Evolutionary conservation across 768 basidiomycete genomes (phyloP).

Genomic region (Clitopilus hobsonii): DNA sequence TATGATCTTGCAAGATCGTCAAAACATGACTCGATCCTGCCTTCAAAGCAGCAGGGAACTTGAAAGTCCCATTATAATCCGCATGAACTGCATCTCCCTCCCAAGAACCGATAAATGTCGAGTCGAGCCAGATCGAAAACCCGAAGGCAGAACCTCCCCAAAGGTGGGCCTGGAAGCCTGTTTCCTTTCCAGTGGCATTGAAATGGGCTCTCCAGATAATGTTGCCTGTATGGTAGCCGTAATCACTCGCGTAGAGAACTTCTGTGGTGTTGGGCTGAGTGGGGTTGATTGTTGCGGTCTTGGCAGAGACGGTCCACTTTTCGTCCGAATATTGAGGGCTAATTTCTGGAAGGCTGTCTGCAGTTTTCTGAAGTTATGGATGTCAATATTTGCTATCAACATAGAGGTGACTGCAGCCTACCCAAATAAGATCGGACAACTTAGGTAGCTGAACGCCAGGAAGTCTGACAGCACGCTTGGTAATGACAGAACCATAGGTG

Average conservation of each 20-base stretch:
- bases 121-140: slow-evolving; percentile 46
- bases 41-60: slow-evolving; percentile 24
- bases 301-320: slow-evolving; percentile 38
- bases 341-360: slow-evolving; percentile 40
- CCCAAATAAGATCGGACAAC: slow-evolving; percentile 31
- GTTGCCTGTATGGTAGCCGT: slow-evolving; percentile 48
- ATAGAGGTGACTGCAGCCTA: slow-evolving; percentile 10
- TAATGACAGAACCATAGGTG: slow-evolving; percentile 35
- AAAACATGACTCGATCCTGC: slow-evolving; percentile 34
- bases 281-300: slow-evolving; percentile 37
- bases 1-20: slow-evolving; percentile 51
- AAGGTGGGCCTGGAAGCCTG: slow-evolving; percentile 33
- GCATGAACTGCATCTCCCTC: slow-evolving; percentile 31
- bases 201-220: slow-evolving; percentile 51
- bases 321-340: slow-evolving; percentile 32
- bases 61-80: slow-evolving; percentile 27
- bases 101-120: slow-evolving; percentile 44
- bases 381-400: not conserved
- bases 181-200: slow-evolving; percentile 39
- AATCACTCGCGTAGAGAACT: slow-evolving; percentile 44
- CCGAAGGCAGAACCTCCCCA: slow-evolving; percentile 44
- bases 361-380: slow-evolving; percentile 27
- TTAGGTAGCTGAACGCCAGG: slow-evolving; percentile 30
- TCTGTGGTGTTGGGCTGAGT: slow-evolving; percentile 30
- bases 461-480: slow-evolving; percentile 22